phyloP scores from a whole-genome alignment of 192 early-diverging fungal species.

The Coemansia sp. region DNA sequence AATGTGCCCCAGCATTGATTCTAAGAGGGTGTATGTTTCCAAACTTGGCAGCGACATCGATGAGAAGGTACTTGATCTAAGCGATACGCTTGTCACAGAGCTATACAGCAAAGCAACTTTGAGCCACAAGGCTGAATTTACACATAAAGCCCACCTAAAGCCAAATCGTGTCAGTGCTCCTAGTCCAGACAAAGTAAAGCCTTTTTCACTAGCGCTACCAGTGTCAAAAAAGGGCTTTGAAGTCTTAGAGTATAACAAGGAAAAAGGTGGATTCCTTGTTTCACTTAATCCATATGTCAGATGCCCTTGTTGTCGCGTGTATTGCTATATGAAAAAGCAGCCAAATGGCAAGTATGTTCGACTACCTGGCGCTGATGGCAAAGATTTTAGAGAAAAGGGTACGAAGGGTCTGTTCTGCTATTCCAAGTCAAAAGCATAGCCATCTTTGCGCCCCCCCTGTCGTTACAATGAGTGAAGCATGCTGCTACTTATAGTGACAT shows the following conservation, averaged over 20 bases:
- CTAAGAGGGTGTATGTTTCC: neutral
- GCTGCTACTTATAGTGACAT: too few relatives aligned
- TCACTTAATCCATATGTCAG: neutral
- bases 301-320: neutral
- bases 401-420: neutral
- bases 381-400: neutral
- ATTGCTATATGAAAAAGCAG: neutral
- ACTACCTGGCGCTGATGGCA: neutral
- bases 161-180: neutral
- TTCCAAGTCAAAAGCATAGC: neutral
- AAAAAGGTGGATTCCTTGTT: neutral
- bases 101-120: neutral
- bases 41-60: neutral
- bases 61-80: neutral
- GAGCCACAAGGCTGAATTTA: neutral
- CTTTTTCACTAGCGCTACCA: neutral
- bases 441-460: too few relatives aligned
- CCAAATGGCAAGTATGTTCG: neutral
- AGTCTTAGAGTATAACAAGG: neutral
- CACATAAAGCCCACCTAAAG: neutral
- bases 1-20: slow-evolving; percentile 2
- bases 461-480: too few relatives aligned
- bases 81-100: neutral
- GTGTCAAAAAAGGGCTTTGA: neutral
- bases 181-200: neutral